Evolutionary conservation across 768 basidiomycete genomes (phyloP), one percentile per base, ranked within the genome.

Genomic region (Kwoniella dejecticola): DNA sequence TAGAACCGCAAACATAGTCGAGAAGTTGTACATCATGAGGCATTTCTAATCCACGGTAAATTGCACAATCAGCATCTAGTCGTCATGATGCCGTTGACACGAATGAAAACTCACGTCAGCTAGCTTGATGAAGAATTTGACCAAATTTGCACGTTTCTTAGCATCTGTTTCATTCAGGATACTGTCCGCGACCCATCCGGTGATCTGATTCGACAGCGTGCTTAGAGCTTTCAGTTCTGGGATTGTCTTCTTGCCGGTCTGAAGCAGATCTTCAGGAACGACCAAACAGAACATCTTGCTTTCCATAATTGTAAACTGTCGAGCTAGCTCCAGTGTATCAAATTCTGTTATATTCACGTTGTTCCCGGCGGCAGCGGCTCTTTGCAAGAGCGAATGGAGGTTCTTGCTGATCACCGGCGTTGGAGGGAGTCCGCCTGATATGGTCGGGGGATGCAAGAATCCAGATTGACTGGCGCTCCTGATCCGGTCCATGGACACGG

Each of bases 301-400:
- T 77, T 99, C 96, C 88, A 94, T 89, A 67, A 94, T 85, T 17
- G 95, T 96, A 68, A 98, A 76, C 79, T 99, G 96, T 49, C 96
- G 84, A 7, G 92, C 92, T 44, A 98, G 83, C 78, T 99, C 96
- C 66, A 94, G 80, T 30, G 89, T 82, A 72, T 98, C 93, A 70
- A 99, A 93, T 71, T 99, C 96, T n/a, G 87, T 89, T 6, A 95
- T 82, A 19, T 82, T 79, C 50, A 93, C 85, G 1, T 82, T 78
- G 8, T 80, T 47, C 31, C 44, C 50, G 7, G 57, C 15, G 11
- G 60, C 71, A 60, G 86, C 89, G 65, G 85, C 84, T 76, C 83
- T 87, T 74, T 83, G 84, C 44, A 96, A 81, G 13, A 85, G 79
- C 4, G 84, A 81, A 31, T 92, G 82, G 19, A 95, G 81, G 0